phyloP scores from a whole-genome alignment of 2,329 filamentous ascomycete genomes.

The Xylariaceae sp. region DNA sequence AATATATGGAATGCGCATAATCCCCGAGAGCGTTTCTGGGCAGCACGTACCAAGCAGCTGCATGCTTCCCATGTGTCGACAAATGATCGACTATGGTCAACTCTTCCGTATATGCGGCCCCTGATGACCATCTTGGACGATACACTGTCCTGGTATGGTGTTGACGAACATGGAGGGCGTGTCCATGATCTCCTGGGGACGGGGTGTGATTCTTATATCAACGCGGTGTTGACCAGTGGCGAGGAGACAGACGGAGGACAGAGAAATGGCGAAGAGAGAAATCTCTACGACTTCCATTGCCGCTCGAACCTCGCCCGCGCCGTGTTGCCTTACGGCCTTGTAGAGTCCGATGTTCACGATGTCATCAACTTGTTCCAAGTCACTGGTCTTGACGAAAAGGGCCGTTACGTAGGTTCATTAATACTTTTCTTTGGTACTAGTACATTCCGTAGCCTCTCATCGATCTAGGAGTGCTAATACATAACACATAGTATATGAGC shows the following conservation, averaged over 20 bases:
- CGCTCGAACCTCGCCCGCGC: conserved; percentile 77
- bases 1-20: conserved; percentile 79
- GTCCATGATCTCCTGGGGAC: conserved; percentile 80
- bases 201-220: conserved; percentile 81
- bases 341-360: conserved; percentile 75
- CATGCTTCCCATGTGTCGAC: conserved; percentile 71
- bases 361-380: conserved; percentile 86
- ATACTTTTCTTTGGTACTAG: too few relatives aligned
- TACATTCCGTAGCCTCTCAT: too few relatives aligned
- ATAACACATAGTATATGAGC: conserved; percentile 56
- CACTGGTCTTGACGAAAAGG: conserved; percentile 68
- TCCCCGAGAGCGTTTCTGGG: conserved; percentile 79
- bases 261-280: background rate
- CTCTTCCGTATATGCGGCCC: conserved; percentile 71
- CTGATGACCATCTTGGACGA: conserved; percentile 68
- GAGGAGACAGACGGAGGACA: conserved; percentile 28
- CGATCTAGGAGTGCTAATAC: too few relatives aligned
- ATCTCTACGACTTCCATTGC: conserved; percentile 72
- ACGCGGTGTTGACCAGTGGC: conserved; percentile 55
- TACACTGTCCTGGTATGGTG: conserved; percentile 58
- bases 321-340: conserved; percentile 63
- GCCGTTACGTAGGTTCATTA: conserved; percentile 48
- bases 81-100: conserved; percentile 73
- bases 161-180: conserved; percentile 59
- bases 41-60: conserved; percentile 71